Percentiles rank a stretch among this genome's conserved stretches.
Conservation (phyloP, 1,139 yeast species). For the Nakaseomyces bracarensis region DNA sequence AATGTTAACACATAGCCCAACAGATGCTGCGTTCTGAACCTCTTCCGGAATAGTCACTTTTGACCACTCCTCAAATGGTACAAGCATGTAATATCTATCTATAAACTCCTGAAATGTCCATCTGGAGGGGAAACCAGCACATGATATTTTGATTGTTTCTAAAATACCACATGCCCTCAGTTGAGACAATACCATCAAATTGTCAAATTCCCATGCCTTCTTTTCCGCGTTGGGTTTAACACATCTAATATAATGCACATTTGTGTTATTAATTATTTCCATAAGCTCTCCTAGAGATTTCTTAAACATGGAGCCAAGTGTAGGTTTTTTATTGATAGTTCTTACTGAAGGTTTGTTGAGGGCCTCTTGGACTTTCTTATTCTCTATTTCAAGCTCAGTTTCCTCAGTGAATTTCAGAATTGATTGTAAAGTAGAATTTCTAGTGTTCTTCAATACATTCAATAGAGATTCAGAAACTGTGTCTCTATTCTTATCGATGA, state of each 20-base stretch:
- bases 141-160: conserved; percentile 93
- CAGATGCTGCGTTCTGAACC: conserved; percentile 46
- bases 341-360: conserved; percentile 31
- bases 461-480: conserved; percentile 95
- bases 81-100: conserved; percentile 77
- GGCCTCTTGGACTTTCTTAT: conserved; percentile 39
- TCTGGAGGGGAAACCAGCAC: conserved; percentile 97
- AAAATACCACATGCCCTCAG: conserved; percentile 98
- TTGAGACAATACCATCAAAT: conserved; percentile 92
- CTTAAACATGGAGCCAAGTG: conserved; percentile 92
- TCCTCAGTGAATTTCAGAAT: conserved; percentile 48
- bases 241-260: conserved; percentile 96
- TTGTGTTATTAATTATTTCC: conserved; percentile 89
- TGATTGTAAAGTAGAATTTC: conserved; percentile 55
- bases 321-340: conserved; percentile 69
- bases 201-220: conserved; percentile 94
- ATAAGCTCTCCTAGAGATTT: conserved; percentile 87
- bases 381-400: conserved; percentile 35
- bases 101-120: conserved; percentile 96
- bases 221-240: conserved; percentile 95
- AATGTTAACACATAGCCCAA: conserved; percentile 62
- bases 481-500: conserved; percentile 95
- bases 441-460: conserved; percentile 69
- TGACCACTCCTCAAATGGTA: conserved; percentile 66
- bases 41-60: conserved; percentile 21